A percentile compares a stretch with the other conserved stretches of the same genome.
Conservation (phyloP, 163 green algal genomes). For the Scenedesmus sp. region DNA sequence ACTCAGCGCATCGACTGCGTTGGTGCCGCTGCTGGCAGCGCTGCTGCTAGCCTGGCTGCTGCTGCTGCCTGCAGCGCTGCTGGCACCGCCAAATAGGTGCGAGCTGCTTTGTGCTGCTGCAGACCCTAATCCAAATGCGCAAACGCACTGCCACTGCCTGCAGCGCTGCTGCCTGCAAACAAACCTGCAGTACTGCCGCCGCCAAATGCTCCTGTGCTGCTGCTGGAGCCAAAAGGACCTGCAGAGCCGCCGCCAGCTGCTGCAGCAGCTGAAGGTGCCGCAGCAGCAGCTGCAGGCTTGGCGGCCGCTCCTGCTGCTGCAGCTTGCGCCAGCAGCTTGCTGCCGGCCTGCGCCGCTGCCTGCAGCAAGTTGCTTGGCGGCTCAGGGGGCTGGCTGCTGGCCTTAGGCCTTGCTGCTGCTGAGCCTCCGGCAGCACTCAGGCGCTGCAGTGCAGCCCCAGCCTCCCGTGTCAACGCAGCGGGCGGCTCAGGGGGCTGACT, state of each 20-base stretch:
- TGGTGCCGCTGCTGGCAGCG: neutral
- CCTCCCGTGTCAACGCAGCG: constrained; percentile 14
- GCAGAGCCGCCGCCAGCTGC: neutral
- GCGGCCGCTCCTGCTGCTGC: neutral
- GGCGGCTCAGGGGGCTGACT: constrained; percentile 24
- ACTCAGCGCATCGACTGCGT: constrained; percentile 39
- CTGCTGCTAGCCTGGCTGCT: neutral
- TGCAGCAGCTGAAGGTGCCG: constrained; percentile 29
- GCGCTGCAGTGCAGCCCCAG: constrained; percentile 3
- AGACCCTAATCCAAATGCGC: neutral
- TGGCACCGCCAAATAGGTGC: neutral
- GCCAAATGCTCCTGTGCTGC: neutral
- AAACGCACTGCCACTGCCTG: constrained; percentile 1
- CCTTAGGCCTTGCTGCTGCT: constrained; percentile 3
- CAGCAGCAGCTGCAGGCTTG: constrained; percentile 22
- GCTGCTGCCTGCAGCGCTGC: constrained; percentile 18
- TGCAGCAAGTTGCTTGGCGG: neutral
- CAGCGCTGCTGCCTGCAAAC: constrained; percentile 1
- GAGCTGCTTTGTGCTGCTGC: neutral
- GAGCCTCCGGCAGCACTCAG: neutral
- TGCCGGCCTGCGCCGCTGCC: constrained; percentile 20
- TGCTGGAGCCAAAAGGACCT: neutral
- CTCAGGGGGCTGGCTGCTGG: constrained; percentile 26
- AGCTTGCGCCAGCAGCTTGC: constrained; percentile 3
- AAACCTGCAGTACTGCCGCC: too few relatives aligned